Conservation (phyloP, 179 eudicot genomes). For the Carnegiea gigantea region DNA sequence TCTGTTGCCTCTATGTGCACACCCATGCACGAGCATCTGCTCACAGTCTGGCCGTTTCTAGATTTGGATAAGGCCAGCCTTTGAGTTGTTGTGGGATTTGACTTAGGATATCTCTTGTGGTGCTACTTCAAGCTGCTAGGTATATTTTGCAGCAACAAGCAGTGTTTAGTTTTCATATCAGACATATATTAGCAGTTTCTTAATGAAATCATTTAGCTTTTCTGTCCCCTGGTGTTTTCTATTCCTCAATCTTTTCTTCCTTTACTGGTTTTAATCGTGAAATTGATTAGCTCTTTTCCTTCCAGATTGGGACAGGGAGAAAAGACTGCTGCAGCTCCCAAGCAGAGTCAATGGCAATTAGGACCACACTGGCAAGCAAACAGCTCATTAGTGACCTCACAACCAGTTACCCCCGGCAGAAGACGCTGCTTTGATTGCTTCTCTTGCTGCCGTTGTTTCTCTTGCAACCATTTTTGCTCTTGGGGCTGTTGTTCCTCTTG, state of each 20-base stretch:
- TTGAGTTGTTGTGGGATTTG: background rate
- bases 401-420: background rate
- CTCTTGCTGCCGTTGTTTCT: background rate
- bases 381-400: background rate
- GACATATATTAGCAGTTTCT: no score
- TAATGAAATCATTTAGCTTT: no score
- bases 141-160: no score
- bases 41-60: no score
- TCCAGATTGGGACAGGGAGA: background rate
- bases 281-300: background rate
- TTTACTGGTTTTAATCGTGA: background rate
- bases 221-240: no score
- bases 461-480: constrained; percentile 2
- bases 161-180: no score
- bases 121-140: no score
- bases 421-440: background rate
- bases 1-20: no score
- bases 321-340: background rate
- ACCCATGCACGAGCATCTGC: no score
- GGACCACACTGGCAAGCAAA: background rate
- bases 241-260: background rate
- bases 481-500: background rate
- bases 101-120: no score
- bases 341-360: background rate
- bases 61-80: background rate